Evolutionary conservation across 2,329 filamentous ascomycete genomes (phyloP), one percentile per base, ranked within the genome.

Genomic region (Phialophora chinensis): DNA sequence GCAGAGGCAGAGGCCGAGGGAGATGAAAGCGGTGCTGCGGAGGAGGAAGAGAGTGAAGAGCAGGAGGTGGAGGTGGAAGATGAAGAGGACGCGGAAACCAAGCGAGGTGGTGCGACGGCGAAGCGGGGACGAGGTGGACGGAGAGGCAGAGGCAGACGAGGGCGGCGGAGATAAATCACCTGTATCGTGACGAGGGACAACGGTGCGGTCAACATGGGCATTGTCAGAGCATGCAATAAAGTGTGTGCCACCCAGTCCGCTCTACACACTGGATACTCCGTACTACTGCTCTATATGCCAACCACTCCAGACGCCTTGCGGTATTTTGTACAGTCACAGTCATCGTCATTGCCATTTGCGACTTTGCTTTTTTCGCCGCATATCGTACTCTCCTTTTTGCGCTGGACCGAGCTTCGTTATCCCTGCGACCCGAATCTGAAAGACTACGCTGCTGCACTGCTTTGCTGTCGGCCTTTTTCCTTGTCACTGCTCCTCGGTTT

Each of bases 401-500:
- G 6, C 17, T 42, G 38, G 14, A 17, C 3, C n/a, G 38, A 42
- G 38, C 38, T 42, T 42, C 38, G 38, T 42, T n/a, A n/a, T 17
- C 38, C 38, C 6, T 44, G 6, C 38, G 38, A 44, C 38, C 38
- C 38, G 17, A 44, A 7, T 8, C 38, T 42, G 6, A 3, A n/a
- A 44, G 20, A 44, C 38, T 44, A 44, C 11, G 33, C 49, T 8
- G 55, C 47, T 14, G 49, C 50, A 23, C 56, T 63, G 23, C 31
- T 33, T 59, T 65, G 53, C 29, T 60, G 63, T 27, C 67, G 62
- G 23, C 53, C 60, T 33, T 65, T 65, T 12, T 72, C 70, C 64
- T 71, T 72, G 14, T 73, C 67, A 33, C 60, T 42, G 4, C 72
- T 74, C 77, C 86, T 86, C 23, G 82, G 82, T 77, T 89, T 91